A percentile compares a stretch with the other conserved stretches of the same genome.
phyloP scores from a whole-genome alignment of 306 rosid species.

The Hippophae gyantsensis region DNA sequence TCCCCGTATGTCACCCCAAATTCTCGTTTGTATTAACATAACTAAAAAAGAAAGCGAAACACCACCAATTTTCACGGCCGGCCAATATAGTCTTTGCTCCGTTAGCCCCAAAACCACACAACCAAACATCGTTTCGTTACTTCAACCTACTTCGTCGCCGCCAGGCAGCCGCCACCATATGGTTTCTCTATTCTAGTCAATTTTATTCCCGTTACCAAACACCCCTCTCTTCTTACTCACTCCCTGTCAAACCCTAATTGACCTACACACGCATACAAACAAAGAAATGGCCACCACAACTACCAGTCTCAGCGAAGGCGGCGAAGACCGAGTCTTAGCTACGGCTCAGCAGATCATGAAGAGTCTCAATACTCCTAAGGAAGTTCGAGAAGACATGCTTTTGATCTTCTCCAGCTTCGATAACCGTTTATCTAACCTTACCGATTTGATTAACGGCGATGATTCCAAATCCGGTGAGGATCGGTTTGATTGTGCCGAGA shows the following conservation, averaged over 20 bases:
- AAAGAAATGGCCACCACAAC: constrained; percentile 29
- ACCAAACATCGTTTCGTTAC: neutral
- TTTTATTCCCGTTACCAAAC: neutral
- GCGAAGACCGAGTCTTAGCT: constrained; percentile 72
- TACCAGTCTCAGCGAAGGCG: constrained; percentile 35
- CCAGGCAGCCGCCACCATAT: neutral
- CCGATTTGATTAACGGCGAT: constrained; percentile 54
- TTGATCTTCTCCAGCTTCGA: constrained; percentile 80
- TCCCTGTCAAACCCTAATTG: constrained; percentile 2
- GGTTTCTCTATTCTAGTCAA: neutral
- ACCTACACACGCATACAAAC: no score
- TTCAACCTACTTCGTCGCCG: neutral
- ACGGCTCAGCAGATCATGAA: constrained; percentile 91
- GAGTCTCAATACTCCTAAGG: constrained; percentile 72
- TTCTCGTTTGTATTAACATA: neutral
- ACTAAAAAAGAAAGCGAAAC: neutral
- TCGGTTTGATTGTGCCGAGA: constrained; percentile 69
- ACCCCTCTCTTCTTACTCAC: neutral
- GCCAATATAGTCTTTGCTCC: no score
- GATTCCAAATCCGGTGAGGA: constrained; percentile 39
- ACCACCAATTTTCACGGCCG: neutral
- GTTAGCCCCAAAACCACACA: no score
- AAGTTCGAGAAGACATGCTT: constrained; percentile 86
- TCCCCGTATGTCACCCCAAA: neutral
- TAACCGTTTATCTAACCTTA: constrained; percentile 66